Evolutionary conservation across 139 green algal genomes (phyloP), one percentile per base, ranked within the genome.

Genomic region (Chlamydomonas urium): DNA sequence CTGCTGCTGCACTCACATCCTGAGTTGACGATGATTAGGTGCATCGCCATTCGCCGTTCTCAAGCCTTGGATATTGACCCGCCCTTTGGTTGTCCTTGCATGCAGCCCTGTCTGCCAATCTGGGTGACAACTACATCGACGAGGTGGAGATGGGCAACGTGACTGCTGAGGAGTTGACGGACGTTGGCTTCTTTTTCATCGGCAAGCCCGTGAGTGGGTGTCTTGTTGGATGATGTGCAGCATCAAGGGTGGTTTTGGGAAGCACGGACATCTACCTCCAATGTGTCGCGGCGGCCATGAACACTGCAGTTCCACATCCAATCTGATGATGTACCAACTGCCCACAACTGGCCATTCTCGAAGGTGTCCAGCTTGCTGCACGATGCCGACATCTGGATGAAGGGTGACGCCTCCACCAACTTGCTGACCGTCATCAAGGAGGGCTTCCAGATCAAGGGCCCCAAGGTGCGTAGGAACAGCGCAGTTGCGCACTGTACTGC

Each of bases 361-460:
- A n/a, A 63, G 53, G 53, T 63, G n/a, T 67, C 60, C 4, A 45
- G 21, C 33, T 21, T 67, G 60, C 32, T 45, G 60, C 60, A 67
- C 33, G 66, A 73, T 21, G 42, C 21, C 38, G 69, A 75, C 62
- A 62, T 75, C 33, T 81, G 75, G 75, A 67, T 81, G 2, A 75
- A 72, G 69, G 75, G 75, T 31, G 67, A 81, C 53, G n/a, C 62
- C 10, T 74, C 70, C 57, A 81, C 67, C 56, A 81, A 61, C 4
- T 37, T 83, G 47, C 67, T 83, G 17, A 76, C 66, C 0, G 72
- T 73, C 47, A 68, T 83, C 26, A 73, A 69, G 45, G 65, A 79
- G 60, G 78, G 69, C 45, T 78, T 82, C 65, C 70, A 79, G 29
- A 74, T 80, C 50, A 70, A 76, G 50, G 65, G 78, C 33, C 28